Conservation (phyloP, 257 asterid species). For the Voacanga thouarsii region DNA sequence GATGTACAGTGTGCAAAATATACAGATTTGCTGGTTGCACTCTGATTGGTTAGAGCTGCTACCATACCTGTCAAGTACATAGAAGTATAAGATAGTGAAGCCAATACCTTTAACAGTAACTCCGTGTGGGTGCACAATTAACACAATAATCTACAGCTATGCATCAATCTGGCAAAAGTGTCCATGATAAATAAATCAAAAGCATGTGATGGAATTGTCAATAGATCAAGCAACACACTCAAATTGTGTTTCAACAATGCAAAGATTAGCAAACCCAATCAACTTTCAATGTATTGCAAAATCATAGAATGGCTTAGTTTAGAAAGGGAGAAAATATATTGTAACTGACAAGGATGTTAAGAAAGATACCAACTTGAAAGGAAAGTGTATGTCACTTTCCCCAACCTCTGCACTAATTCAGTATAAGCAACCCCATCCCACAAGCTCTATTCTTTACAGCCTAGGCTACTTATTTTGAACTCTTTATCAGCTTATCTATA, state of each 20-base stretch:
- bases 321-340: too few species aligned
- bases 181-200: neutral
- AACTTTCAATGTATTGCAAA: too few species aligned
- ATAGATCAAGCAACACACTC: neutral
- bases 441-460: neutral
- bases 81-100: neutral
- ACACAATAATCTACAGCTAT: neutral
- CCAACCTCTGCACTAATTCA: neutral
- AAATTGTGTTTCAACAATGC: too few species aligned
- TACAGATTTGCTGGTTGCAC: slow-evolving; percentile 90
- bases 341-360: too few species aligned
- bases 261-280: too few species aligned
- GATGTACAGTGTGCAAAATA: slow-evolving; percentile 58
- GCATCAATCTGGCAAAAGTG: neutral
- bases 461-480: neutral
- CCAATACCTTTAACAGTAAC: neutral
- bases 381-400: neutral
- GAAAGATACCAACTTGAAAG: too few species aligned
- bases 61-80: slow-evolving; percentile 44
- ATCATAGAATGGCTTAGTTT: too few species aligned
- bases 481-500: neutral
- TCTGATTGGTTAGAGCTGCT: slow-evolving; percentile 86
- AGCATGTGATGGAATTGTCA: neutral
- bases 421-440: neutral
- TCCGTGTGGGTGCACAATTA: neutral